Evolutionary conservation across 73 alveolate species (phyloP).

Genomic region (Urostyla sp.): DNA sequence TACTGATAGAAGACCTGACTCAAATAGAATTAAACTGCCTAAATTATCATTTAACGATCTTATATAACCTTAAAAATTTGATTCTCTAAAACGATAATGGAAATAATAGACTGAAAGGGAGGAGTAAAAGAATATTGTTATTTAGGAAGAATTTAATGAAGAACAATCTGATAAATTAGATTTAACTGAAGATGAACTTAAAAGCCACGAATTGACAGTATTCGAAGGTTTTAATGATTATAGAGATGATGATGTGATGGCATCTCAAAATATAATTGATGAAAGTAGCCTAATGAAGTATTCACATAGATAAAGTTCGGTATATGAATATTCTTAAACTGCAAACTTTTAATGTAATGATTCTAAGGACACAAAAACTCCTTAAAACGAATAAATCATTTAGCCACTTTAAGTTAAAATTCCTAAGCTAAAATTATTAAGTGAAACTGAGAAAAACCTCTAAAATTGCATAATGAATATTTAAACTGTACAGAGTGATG

Average conservation of each 20-base stretch:
- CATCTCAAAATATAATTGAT: background rate
- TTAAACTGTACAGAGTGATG: no score
- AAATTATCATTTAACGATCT: slow-evolving; percentile 35
- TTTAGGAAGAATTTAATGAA: slow-evolving; percentile 18
- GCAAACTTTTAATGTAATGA: background rate
- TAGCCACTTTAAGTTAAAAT: background rate
- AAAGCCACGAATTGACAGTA: slow-evolving; percentile 39
- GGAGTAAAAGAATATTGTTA: no score
- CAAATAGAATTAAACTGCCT: slow-evolving; percentile 16
- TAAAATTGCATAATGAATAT: no score
- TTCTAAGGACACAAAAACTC: background rate
- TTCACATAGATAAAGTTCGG: background rate
- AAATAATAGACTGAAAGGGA: background rate
- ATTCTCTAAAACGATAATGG: no score
- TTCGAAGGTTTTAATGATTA: background rate
- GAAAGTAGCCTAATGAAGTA: slow-evolving; percentile 19
- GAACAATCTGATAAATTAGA: background rate
- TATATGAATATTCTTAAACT: background rate
- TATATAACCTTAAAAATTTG: slow-evolving; percentile 29
- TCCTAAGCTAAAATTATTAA: slow-evolving; percentile 28
- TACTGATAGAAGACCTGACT: background rate
- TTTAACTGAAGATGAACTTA: slow-evolving; percentile 5
- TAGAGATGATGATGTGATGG: no score
- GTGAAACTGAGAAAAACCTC: slow-evolving; percentile 41
- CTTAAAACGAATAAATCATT: background rate